phyloP scores from a whole-genome alignment of 1,284 basidiomycete genomes.

The Sporisorium reilianum region DNA sequence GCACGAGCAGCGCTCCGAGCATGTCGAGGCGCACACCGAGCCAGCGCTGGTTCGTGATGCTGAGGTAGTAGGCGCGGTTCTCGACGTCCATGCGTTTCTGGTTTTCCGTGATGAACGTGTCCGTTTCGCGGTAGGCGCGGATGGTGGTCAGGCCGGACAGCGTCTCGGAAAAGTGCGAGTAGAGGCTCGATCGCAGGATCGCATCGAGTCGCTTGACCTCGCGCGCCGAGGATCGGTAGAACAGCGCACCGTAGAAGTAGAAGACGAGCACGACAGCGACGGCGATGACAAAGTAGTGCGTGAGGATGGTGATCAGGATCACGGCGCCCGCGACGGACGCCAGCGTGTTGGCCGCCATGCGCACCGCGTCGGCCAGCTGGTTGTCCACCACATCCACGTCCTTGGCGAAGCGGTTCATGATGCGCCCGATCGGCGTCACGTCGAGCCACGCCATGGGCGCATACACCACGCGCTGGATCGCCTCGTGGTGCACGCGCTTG shows the following conservation, averaged over 20 bases:
- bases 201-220: constrained; percentile 87
- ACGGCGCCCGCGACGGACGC: constrained; percentile 74
- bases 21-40: constrained; percentile 77
- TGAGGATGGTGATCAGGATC: constrained; percentile 77
- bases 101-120: constrained; percentile 74
- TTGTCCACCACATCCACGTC: constrained; percentile 92
- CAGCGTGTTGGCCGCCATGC: constrained; percentile 67
- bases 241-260: constrained; percentile 73
- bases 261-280: constrained; percentile 68
- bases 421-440: constrained; percentile 83
- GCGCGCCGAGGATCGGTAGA: constrained; percentile 88
- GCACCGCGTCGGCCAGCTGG: constrained; percentile 70
- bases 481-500: constrained; percentile 75
- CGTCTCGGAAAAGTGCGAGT: constrained; percentile 88
- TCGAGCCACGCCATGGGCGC: constrained; percentile 85
- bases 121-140: constrained; percentile 76
- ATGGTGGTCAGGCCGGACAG: constrained; percentile 86
- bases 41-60: constrained; percentile 85
- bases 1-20: constrained; percentile 65
- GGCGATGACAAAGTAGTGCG: constrained; percentile 77
- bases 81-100: constrained; percentile 81
- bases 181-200: constrained; percentile 77
- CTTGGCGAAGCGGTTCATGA: constrained; percentile 80
- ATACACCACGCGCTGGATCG: constrained; percentile 74
- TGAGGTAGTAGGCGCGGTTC: constrained; percentile 90